phyloP scores from a whole-genome alignment of 768 basidiomycete genomes.

The Hemileccinum impolitum region DNA sequence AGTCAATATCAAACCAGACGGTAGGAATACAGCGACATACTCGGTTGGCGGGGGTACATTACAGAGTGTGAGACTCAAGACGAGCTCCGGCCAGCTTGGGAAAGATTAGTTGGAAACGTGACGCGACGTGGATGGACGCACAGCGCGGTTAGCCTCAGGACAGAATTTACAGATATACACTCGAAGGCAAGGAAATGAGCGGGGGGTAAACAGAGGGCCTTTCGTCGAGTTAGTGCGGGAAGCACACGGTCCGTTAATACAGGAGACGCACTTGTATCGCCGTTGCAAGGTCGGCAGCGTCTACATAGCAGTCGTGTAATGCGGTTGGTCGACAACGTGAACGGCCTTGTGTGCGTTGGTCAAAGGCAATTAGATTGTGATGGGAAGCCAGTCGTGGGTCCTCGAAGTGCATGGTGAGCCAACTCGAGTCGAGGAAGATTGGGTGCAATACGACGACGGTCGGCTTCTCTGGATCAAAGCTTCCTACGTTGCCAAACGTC shows the following conservation, averaged over 20 bases:
- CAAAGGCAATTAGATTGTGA: constrained; percentile 75
- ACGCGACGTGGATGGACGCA: constrained; percentile 35
- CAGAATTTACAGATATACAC: constrained; percentile 50
- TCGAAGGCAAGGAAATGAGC: constrained; percentile 74
- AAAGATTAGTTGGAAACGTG: constrained; percentile 6
- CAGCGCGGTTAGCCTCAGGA: constrained; percentile 64
- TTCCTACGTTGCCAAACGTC: constrained; percentile 53
- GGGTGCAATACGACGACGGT: constrained; percentile 69
- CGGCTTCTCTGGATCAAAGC: constrained; percentile 62
- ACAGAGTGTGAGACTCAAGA: constrained; percentile 62
- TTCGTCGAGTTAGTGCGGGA: background rate
- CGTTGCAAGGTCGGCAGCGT: constrained; percentile 72
- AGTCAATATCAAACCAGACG: constrained; percentile 2
- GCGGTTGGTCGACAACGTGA: constrained; percentile 52
- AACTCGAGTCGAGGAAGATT: constrained; percentile 62
- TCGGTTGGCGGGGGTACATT: constrained; percentile 66
- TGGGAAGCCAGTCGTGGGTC: constrained; percentile 55
- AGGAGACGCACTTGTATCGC: constrained; percentile 52
- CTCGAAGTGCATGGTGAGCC: constrained; percentile 63
- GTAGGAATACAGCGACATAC: constrained; percentile 37
- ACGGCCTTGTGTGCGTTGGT: constrained; percentile 61
- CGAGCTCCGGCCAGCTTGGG: constrained; percentile 67
- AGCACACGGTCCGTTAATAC: background rate
- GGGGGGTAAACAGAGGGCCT: constrained; percentile 64
- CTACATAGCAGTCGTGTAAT: constrained; percentile 70